phyloP scores from a whole-genome alignment of 139 green algal species.

The Zygnema circumcarinatum region DNA sequence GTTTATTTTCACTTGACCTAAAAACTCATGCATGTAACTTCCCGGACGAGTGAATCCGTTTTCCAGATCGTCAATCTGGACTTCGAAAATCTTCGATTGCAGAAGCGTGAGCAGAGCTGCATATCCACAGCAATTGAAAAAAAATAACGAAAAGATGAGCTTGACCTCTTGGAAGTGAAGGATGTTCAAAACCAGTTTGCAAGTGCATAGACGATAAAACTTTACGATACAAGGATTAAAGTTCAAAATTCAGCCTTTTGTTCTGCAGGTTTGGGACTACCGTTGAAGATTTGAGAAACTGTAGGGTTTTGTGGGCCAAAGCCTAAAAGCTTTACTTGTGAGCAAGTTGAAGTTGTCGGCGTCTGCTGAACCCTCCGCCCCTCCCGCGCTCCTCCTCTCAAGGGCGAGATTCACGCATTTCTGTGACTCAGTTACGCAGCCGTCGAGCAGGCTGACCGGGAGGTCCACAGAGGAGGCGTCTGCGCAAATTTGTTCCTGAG shows the following conservation, averaged over 20 bases:
- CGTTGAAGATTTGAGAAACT: too few relatives aligned
- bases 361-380: background rate
- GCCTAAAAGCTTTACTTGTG: too few relatives aligned
- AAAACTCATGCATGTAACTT: conserved; percentile 67
- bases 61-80: conserved; percentile 1
- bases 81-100: conserved; percentile 16
- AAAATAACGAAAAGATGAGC: background rate
- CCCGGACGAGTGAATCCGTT: conserved; percentile 66
- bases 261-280: too few relatives aligned
- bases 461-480: conserved; percentile 89
- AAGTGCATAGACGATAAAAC: too few relatives aligned
- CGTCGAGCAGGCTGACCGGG: conserved; percentile 10
- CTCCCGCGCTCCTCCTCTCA: background rate
- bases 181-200: too few relatives aligned
- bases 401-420: conserved; percentile 3
- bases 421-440: conserved; percentile 8
- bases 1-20: conserved; percentile 43
- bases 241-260: too few relatives aligned
- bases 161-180: too few relatives aligned
- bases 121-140: conserved; percentile 14
- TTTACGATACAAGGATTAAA: too few relatives aligned
- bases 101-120: conserved; percentile 42
- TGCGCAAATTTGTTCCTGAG: conserved; percentile 77
- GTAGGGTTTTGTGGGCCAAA: too few relatives aligned
- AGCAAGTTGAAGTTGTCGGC: too few relatives aligned